A percentile compares a stretch with the other conserved stretches of the same genome.
These are phyloP conservation scores for Brassica nigra DNA, from an alignment of 345 rosid genomes.

Conservation along the genomic window DNA sequence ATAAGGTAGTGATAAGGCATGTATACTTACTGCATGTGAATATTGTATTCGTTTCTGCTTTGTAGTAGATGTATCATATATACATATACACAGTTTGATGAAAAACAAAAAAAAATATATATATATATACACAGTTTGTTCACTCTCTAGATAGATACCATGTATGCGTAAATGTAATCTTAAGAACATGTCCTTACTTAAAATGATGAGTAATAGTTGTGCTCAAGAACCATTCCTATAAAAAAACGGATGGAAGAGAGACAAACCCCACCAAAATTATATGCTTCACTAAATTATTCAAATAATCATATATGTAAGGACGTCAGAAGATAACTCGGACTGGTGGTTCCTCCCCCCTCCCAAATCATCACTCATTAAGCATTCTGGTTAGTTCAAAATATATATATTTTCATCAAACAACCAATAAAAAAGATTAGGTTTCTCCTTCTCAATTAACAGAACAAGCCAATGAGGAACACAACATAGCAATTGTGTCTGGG, in stretches of 20 bases:
- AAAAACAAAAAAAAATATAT: too few species aligned
- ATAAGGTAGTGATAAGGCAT: constrained; percentile 5
- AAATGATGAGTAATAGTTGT: background rate
- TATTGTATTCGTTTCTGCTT: constrained; percentile 17
- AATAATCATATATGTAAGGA: background rate
- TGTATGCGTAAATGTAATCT: background rate
- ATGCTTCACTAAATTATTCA: background rate
- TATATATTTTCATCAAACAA: background rate
- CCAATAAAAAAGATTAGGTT: background rate
- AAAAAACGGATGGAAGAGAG: background rate
- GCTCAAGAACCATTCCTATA: background rate
- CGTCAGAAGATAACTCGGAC: background rate
- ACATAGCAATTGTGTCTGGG: background rate
- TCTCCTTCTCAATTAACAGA: background rate
- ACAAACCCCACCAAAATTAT: background rate
- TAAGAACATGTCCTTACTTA: background rate
- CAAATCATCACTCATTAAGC: background rate
- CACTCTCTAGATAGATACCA: background rate
- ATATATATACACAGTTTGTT: constrained; percentile 8
- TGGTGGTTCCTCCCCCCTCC: background rate
- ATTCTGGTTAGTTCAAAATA: background rate
- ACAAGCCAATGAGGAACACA: background rate
- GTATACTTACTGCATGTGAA: constrained; percentile 6
- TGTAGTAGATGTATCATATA: constrained; percentile 5
- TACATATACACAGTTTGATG: background rate